phyloP scores from a whole-genome alignment of 2,329 filamentous ascomycete species.

The Ascochyta koolunga region DNA sequence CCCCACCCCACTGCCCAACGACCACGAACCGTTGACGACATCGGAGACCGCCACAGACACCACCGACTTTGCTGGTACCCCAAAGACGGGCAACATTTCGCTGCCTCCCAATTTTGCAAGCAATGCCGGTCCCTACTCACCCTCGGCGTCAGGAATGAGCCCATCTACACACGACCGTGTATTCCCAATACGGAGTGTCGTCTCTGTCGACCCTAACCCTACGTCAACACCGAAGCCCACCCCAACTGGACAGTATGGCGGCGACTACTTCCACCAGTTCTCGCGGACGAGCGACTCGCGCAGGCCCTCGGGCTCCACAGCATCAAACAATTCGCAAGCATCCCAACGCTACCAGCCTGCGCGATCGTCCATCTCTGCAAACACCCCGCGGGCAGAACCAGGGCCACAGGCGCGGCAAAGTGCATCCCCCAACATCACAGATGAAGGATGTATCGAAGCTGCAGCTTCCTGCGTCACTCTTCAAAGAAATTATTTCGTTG shows the following conservation, averaged over 20 bases:
- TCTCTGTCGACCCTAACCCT: slow-evolving; percentile 68
- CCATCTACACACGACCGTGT: slow-evolving; percentile 64
- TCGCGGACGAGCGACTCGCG: slow-evolving; percentile 35
- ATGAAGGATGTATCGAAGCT: slow-evolving; percentile 16
- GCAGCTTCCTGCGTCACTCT: slow-evolving; percentile 40
- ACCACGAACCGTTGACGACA: slow-evolving; percentile 18
- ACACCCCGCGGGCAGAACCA: slow-evolving; percentile 12
- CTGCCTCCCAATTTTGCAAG: slow-evolving; percentile 7
- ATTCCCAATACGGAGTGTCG: slow-evolving; percentile 80
- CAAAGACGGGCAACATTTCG: slow-evolving; percentile 6
- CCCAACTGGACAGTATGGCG: slow-evolving; percentile 21
- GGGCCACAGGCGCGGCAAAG: slow-evolving; percentile 6
- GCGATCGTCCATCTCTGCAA: slow-evolving; percentile 1
- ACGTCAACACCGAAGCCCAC: slow-evolving; percentile 38
- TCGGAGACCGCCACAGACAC: slow-evolving; percentile 12
- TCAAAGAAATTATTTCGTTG: slow-evolving; percentile 40
- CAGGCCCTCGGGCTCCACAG: slow-evolving; percentile 34
- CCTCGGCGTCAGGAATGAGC: slow-evolving; percentile 41
- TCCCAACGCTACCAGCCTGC: slow-evolving; percentile 25
- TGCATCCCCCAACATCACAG: slow-evolving; percentile 2
- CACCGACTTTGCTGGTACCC: not conserved
- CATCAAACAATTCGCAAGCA: slow-evolving; percentile 36
- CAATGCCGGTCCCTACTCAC: slow-evolving; percentile 22
- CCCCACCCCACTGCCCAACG: slow-evolving; percentile 14
- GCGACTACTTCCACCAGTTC: slow-evolving; percentile 48